Conservation (phyloP, 495 filamentous ascomycete genomes). For the Neurospora discreta region DNA sequence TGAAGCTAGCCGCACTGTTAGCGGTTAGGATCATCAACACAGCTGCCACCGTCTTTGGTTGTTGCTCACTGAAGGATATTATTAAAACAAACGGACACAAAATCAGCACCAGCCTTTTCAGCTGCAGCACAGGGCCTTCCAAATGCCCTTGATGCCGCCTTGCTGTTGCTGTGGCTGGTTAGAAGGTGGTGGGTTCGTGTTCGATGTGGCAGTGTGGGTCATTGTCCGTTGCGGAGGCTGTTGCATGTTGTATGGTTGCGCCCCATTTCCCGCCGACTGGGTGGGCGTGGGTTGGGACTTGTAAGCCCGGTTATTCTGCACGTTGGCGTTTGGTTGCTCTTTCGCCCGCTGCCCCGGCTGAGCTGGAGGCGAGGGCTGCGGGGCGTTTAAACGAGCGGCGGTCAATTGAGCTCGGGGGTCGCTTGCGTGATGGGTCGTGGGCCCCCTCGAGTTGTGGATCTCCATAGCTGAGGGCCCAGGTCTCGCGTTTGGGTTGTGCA, state of each 20-base stretch:
- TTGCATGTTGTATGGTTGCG: slow-evolving; percentile 50
- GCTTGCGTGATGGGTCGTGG: slow-evolving; percentile 48
- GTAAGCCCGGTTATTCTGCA: neutral
- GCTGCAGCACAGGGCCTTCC: slow-evolving; percentile 77
- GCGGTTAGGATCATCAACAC: neutral
- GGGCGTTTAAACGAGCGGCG: slow-evolving; percentile 92
- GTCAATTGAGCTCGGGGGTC: slow-evolving; percentile 50
- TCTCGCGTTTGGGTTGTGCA: slow-evolving; percentile 62
- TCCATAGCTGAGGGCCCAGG: slow-evolving; percentile 71
- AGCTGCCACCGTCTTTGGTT: neutral
- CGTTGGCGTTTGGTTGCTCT: slow-evolving; percentile 71
- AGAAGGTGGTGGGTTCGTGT: slow-evolving; percentile 21
- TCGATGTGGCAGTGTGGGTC: slow-evolving; percentile 43
- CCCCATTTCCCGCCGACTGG: neutral
- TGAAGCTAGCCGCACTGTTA: neutral
- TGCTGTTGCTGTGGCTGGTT: slow-evolving; percentile 36
- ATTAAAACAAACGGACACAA: slow-evolving; percentile 3
- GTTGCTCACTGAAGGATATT: slow-evolving; percentile 8
- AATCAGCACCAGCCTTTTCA: slow-evolving; percentile 26
- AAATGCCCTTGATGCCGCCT: slow-evolving; percentile 57
- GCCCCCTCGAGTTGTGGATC: slow-evolving; percentile 50
- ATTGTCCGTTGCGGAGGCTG: slow-evolving; percentile 60
- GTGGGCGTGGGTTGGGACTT: neutral
- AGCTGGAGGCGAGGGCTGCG: slow-evolving; percentile 77
- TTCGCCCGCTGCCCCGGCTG: slow-evolving; percentile 63